Evolutionary conservation across 768 basidiomycete species (phyloP), one percentile per base, ranked within the genome.

Genomic region (Galerina sulciceps): DNA sequence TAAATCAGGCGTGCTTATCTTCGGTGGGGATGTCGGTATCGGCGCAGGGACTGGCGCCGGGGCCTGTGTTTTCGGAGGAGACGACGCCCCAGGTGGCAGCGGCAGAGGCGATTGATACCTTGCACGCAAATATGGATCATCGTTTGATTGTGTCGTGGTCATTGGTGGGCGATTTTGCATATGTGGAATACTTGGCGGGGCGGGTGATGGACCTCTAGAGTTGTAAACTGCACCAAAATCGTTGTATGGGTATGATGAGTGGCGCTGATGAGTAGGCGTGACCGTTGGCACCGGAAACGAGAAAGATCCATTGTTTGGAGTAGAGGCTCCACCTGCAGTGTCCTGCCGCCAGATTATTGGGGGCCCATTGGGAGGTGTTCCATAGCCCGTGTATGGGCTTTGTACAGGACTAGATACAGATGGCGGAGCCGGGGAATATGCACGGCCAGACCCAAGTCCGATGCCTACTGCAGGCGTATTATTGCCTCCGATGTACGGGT

Each of bases 31-130:
- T 22, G 60, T 22, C 48, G 60, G 58, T 20, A 40, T 31, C 26
- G 5, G 5, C 26, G 26, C 8, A 31, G 26, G 26, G 26, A 31
- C 26, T 31, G 26, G 26, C 4, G 4, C 26, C 4, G 26, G 26
- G 26, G 26, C 26, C 26, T 5, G 5, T 31, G 14, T 17, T 55
- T 62, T 23, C 47, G 53, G 13, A 10, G 31, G 23, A 20, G 55
- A 34, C 15, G 50, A 46, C 2, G 70, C 58, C 14, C 73, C 76
- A 18, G 77, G 66, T 49, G 85, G 86, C 9, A 86, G 74, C 3
- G 85, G 85, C 14, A 87, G 71, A 14, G 86, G 84, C 0, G 79
- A 73, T 44, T 79, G 76, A 67, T 87, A 88, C 17, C 85, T 80
- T 18, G 69, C 70, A 37, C 73, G 67, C 9, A 80, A 71, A 62